Conservation (phyloP, 495 filamentous ascomycete genomes). For the Penicillium bialowiezense region DNA sequence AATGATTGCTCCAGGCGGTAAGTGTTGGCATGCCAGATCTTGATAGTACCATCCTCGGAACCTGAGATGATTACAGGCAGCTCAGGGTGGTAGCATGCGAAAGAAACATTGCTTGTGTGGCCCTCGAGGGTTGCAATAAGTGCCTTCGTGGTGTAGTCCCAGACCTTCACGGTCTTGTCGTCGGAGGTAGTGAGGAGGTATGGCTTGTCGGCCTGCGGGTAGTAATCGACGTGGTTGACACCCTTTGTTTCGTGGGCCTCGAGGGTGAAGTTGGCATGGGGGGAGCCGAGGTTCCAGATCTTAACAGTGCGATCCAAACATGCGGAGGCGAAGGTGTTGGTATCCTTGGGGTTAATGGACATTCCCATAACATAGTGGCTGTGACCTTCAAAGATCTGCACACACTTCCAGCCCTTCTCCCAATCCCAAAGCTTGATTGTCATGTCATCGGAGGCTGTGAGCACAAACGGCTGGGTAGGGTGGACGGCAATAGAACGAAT, state of each 20-base stretch:
- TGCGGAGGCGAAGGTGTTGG: conserved; percentile 95
- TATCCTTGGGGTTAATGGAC: conserved; percentile 98
- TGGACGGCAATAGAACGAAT: conserved; percentile 98
- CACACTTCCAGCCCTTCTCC: conserved; percentile 97
- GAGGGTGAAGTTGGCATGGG: conserved; percentile 87
- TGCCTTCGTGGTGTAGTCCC: conserved; percentile 98
- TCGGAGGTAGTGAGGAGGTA: conserved; percentile 96
- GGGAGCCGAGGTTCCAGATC: conserved; percentile 94
- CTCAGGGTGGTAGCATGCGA: conserved; percentile 97
- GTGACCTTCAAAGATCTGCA: conserved; percentile 98
- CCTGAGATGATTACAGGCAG: conserved; percentile 98
- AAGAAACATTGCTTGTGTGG: conserved; percentile 98
- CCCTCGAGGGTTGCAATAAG: conserved; percentile 95
- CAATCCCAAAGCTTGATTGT: conserved; percentile 99
- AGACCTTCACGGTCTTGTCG: conserved; percentile 91
- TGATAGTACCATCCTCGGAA: conserved; percentile 95
- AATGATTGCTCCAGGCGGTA: conserved; percentile 94
- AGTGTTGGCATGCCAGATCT: conserved; percentile 98
- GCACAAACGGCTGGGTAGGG: conserved; percentile 90
- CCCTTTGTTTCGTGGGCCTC: conserved; percentile 98
- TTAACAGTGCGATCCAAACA: conserved; percentile 97
- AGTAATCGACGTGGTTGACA: conserved; percentile 97
- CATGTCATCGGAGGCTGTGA: conserved; percentile 99
- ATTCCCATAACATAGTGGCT: conserved; percentile 99
- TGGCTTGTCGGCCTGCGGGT: conserved; percentile 93